Evolutionary conservation across 1,284 basidiomycete genomes (phyloP).

Genomic region (Sporisorium exsertum): DNA sequence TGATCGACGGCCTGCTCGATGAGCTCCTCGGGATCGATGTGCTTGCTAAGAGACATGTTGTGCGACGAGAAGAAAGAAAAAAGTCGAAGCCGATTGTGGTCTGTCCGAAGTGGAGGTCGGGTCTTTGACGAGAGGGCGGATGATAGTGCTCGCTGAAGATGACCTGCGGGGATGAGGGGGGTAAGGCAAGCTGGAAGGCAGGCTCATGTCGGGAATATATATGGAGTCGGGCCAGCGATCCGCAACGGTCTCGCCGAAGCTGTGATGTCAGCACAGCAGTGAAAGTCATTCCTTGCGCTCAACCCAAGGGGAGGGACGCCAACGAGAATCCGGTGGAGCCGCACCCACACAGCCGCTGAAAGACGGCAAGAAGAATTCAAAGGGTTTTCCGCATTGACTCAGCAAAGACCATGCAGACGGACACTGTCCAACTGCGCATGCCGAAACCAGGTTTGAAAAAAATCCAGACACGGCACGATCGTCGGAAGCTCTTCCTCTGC

Average conservation of each 20-base stretch:
- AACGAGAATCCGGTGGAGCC: background rate
- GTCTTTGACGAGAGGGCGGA: background rate
- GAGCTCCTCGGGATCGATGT: constrained; percentile 63
- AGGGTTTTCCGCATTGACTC: background rate
- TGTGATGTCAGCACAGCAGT: background rate
- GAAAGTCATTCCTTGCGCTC: background rate
- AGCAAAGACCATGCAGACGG: background rate
- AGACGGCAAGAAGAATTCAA: background rate
- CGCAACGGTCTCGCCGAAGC: background rate
- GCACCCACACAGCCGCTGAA: background rate
- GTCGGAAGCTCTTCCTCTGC: background rate
- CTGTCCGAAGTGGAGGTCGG: background rate
- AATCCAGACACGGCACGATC: too few relatives aligned
- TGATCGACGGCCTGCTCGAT: constrained; percentile 58
- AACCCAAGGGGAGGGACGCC: background rate
- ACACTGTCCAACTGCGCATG: constrained; percentile 10
- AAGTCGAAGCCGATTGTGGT: background rate
- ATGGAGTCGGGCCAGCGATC: background rate
- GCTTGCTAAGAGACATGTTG: constrained; percentile 63
- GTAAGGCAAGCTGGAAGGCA: too few relatives aligned
- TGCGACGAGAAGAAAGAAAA: background rate
- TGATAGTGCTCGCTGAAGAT: too few relatives aligned
- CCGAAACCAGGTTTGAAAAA: background rate
- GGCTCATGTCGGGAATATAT: background rate
- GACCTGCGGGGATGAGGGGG: too few relatives aligned